Base-by-base conservation (phyloP, 345 rosid genomes). In the Pugionium cornutum region DNA sequence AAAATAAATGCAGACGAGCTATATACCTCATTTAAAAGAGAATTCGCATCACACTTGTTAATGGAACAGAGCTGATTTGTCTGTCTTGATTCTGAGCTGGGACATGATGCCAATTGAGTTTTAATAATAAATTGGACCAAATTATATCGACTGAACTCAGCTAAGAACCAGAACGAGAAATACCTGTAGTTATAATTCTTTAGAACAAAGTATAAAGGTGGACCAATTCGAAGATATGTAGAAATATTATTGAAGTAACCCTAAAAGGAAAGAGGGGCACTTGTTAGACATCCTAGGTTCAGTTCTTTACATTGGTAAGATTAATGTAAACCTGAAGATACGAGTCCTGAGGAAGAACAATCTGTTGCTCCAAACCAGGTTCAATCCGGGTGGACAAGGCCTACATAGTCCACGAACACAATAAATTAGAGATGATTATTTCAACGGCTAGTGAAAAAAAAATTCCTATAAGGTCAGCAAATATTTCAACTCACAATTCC, bases 151-250 rank as follows among this genome's bases (percentile, higher is more conserved):
- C 29, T 11, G 62, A 69, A 59, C 64, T 10, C 29, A 68, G 29
- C 18, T 42, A 58, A 58, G 42, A 35, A 62, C 32, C 62, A 44
- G 63, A 55, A 59, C 41, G 25, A 48, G 63, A 57, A 50, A 71
- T 77, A 89, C 98, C 98, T 92, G 72, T 88, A 92, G 62, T 92
- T 92, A 71, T 80, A 92, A 74, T 89, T 84, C 82, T 92, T 89
- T 62, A 89, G 87, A 60, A 92, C 97, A 77, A 92, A 92, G 73
- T 92, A 92, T 6, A 92, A 63, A 0, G 98, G 98, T 2, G 98
- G 92, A 64, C 98, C 98, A 50, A 92, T 92, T 76, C 95, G 82
- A 69, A 92, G 94, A 76, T 90, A 81, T 53, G 88, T 80, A 2
- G 97, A 79, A 31, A 89, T 69, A 58, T 86, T 71, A 72, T 89